A percentile compares a stretch with the other conserved stretches of the same genome.
These are phyloP conservation scores for Arthrobotrys musiformis DNA, from an alignment of 2,329 filamentous ascomycete species.

Conservation along the genomic window DNA sequence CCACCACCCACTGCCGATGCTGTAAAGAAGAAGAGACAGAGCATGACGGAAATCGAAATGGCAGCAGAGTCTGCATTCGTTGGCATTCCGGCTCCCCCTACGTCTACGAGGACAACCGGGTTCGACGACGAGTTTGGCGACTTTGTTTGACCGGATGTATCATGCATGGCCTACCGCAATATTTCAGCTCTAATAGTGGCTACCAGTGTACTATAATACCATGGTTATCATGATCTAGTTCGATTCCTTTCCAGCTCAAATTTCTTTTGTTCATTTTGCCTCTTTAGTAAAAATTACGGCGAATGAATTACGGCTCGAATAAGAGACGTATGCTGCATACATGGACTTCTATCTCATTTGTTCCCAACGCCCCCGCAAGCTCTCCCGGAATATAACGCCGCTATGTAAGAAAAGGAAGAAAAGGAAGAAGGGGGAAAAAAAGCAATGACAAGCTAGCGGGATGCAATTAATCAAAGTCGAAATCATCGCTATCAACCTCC, in stretches of 20 bases:
- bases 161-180: neutral
- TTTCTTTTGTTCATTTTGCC: constrained; percentile 3
- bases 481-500: constrained; percentile 48
- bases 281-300: neutral
- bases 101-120: constrained; percentile 72
- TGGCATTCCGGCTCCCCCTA: constrained; percentile 61
- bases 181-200: neutral
- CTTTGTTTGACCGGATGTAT: constrained; percentile 68
- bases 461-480: constrained; percentile 29
- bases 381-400: neutral
- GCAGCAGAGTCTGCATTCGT: constrained; percentile 38
- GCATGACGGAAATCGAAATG: constrained; percentile 63
- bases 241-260: neutral
- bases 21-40: constrained; percentile 71
- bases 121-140: constrained; percentile 91
- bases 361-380: neutral
- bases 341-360: neutral
- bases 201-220: constrained; percentile 41
- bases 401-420: neutral
- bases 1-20: constrained; percentile 74
- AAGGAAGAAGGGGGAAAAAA: too few relatives aligned
- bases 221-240: constrained; percentile 6
- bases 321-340: neutral
- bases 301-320: neutral
- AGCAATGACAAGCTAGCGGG: neutral